phyloP scores from a whole-genome alignment of 23 red algal genomes.

The Gracilaria domingensis region DNA sequence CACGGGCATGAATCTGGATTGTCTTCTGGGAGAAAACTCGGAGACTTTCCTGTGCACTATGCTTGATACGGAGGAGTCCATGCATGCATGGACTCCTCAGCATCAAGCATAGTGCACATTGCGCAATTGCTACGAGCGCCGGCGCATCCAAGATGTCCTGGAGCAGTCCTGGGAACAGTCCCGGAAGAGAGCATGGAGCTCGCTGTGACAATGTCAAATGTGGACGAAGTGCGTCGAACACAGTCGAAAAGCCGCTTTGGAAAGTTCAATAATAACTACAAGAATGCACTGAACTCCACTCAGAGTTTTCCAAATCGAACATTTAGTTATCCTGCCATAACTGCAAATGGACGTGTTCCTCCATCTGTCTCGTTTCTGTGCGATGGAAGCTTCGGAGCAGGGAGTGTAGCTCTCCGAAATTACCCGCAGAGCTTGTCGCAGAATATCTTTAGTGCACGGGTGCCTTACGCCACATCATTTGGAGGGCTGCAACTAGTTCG shows the following conservation, averaged over 20 bases:
- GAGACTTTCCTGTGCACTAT: constrained; percentile 82
- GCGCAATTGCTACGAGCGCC: constrained; percentile 83
- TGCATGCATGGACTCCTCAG: constrained; percentile 91
- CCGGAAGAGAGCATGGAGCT: constrained; percentile 42
- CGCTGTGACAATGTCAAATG: constrained; percentile 2
- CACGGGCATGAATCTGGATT: constrained; percentile 86
- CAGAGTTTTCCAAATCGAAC: constrained; percentile 21
- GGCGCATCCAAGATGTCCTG: constrained; percentile 59
- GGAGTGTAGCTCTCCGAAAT: not conserved
- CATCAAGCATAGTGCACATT: constrained; percentile 82
- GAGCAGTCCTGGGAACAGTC: constrained; percentile 37
- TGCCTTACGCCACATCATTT: not conserved
- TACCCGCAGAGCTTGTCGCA: not conserved
- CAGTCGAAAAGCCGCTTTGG: not conserved
- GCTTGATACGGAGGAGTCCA: constrained; percentile 84
- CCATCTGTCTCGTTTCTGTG: constrained; percentile 56
- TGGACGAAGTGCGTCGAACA: not conserved
- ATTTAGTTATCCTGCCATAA: constrained; percentile 36
- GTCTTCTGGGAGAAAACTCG: constrained; percentile 66
- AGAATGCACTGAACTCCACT: not conserved
- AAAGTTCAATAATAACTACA: not conserved
- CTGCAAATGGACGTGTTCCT: not conserved
- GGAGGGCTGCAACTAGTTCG: not conserved
- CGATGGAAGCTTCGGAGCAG: constrained; percentile 3
- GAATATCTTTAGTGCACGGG: constrained; percentile 20